Percentiles rank a stretch among this genome's conserved stretches.
Conservation (phyloP, 305 asterid genomes). For the Rubia occidens region DNA sequence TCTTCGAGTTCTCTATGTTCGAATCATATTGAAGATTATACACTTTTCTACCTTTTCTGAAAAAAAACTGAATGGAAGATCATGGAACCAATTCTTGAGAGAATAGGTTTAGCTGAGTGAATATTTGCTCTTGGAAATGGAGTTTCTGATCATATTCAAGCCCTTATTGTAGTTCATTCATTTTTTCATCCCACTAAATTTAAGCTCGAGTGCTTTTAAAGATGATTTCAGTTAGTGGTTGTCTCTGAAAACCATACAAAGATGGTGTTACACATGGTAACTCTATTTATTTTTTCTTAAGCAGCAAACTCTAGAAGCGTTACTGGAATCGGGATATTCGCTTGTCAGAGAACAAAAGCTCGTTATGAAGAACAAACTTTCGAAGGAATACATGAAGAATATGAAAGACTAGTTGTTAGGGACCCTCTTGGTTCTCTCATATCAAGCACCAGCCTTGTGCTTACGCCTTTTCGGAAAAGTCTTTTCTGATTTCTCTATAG, state of each 20-base stretch:
- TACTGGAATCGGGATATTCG: slow-evolving; percentile 66
- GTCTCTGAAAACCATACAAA: neutral
- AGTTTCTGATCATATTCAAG: neutral
- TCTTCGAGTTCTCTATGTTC: neutral
- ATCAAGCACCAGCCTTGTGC: slow-evolving; percentile 3
- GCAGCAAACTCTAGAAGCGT: slow-evolving; percentile 77
- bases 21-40: neutral
- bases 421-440: neutral
- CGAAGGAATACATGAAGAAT: slow-evolving; percentile 96
- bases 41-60: neutral
- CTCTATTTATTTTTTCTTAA: slow-evolving; percentile 4
- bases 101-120: neutral
- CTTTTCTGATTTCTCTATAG: neutral
- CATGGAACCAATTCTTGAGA: slow-evolving; percentile 4
- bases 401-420: slow-evolving; percentile 40
- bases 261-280: neutral
- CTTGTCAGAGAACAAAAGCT: slow-evolving; percentile 71
- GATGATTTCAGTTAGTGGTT: neutral
- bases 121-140: neutral
- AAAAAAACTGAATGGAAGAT: neutral
- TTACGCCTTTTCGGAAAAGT: neutral
- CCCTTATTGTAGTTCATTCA: neutral
- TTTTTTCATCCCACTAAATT: neutral
- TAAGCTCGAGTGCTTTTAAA: neutral
- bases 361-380: slow-evolving; percentile 60